Conservation (phyloP, 371 early-diverging fungal genomes). For the Mucor lusitanicus region DNA sequence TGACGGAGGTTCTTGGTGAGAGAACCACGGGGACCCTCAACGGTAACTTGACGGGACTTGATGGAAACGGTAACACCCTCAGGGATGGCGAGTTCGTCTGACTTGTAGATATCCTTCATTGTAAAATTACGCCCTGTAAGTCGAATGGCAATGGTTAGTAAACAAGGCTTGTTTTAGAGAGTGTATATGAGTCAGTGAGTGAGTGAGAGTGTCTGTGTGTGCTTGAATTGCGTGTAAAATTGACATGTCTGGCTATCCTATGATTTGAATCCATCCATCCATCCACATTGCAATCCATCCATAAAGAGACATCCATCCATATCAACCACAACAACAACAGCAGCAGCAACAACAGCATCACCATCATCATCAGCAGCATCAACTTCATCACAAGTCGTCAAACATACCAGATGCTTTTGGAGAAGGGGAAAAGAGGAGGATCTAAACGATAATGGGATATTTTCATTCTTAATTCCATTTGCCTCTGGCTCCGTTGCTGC, state of each 20-base stretch:
- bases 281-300: constrained; percentile 15
- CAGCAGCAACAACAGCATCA: neutral
- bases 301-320: constrained; percentile 4
- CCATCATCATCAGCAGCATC: neutral
- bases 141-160: neutral
- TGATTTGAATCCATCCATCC: constrained; percentile 20
- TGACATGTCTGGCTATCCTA: neutral
- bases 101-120: constrained; percentile 89
- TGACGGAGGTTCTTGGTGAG: constrained; percentile 94
- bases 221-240: neutral
- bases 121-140: constrained; percentile 3
- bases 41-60: constrained; percentile 80
- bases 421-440: constrained; percentile 41
- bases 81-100: constrained; percentile 81
- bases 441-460: constrained; percentile 6
- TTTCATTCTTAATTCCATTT: neutral
- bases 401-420: constrained; percentile 34
- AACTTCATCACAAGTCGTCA: neutral
- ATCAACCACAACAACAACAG: neutral
- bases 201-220: neutral
- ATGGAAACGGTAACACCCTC: constrained; percentile 72
- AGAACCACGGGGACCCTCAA: constrained; percentile 89
- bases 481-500: neutral
- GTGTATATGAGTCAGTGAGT: neutral
- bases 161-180: neutral